Conservation (phyloP, 2,329 filamentous ascomycete species). For the Cladophialophora chaetospira region DNA sequence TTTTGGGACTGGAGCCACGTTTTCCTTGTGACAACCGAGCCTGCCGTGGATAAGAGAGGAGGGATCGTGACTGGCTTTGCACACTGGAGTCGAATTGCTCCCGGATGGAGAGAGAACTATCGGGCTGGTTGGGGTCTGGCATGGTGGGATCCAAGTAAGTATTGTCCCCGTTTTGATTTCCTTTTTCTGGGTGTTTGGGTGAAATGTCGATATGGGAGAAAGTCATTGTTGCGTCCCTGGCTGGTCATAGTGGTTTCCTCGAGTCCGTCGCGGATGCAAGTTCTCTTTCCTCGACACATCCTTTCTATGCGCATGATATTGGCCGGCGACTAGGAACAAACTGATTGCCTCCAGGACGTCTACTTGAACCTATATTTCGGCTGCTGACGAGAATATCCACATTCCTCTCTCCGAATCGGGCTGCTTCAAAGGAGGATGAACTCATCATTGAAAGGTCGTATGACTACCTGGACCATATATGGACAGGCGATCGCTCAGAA, state of each 20-base stretch:
- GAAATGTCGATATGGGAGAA: not conserved
- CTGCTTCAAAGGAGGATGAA: constrained; percentile 22
- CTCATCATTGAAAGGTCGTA: constrained; percentile 26
- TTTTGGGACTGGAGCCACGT: constrained; percentile 30
- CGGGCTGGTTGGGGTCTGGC: constrained; percentile 24
- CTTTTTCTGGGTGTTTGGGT: not conserved
- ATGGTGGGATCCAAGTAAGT: constrained; percentile 30
- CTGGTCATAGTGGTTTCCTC: no score
- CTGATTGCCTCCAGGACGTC: constrained; percentile 6
- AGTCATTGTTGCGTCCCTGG: no score
- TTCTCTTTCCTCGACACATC: not conserved
- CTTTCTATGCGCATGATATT: not conserved
- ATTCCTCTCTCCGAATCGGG: constrained; percentile 27
- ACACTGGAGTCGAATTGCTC: constrained; percentile 29
- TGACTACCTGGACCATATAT: constrained; percentile 33
- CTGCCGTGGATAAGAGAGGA: not conserved
- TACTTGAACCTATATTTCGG: constrained; percentile 46
- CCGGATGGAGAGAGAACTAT: constrained; percentile 20
- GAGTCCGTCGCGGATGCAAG: not conserved
- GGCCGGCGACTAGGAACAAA: not conserved
- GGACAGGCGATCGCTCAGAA: constrained; percentile 37
- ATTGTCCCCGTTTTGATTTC: not conserved
- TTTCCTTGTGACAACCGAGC: constrained; percentile 27
- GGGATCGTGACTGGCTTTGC: constrained; percentile 27
- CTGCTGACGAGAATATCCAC: constrained; percentile 40